Conservation (phyloP, 345 rosid species). For the Angophora floribunda region DNA sequence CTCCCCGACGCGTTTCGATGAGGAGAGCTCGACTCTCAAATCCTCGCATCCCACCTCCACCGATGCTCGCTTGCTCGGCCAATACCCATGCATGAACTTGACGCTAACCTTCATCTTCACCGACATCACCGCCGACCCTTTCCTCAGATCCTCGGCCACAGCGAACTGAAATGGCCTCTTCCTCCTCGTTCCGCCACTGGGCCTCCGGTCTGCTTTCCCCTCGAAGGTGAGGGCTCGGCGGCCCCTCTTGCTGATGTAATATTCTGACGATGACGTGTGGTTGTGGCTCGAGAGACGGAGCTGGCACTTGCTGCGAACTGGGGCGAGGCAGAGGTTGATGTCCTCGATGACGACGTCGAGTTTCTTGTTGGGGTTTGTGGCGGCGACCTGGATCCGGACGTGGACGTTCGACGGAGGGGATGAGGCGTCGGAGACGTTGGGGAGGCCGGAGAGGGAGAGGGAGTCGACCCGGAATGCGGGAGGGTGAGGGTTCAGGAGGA, state of each 20-base stretch:
- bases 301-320: not conserved
- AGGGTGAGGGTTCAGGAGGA: not conserved
- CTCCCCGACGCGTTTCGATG: not conserved
- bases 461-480: not conserved
- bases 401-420: not conserved
- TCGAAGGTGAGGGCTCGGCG: not conserved
- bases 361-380: not conserved
- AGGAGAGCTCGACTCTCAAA: too few species aligned
- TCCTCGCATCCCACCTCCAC: too few species aligned
- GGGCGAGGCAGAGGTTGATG: not conserved
- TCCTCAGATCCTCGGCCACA: too few species aligned
- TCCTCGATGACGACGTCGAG: not conserved
- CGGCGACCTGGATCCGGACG: not conserved
- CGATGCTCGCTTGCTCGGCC: too few species aligned
- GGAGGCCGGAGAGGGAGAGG: not conserved
- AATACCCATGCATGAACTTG: too few species aligned
- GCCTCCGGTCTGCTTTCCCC: not conserved
- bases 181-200: not conserved
- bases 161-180: not conserved
- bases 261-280: not conserved
- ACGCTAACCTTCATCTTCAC: too few species aligned
- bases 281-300: not conserved
- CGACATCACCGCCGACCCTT: too few species aligned
- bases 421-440: not conserved
- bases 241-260: not conserved